Conservation (phyloP, 2,329 filamentous ascomycete species). For the Coniosporium tulheliwenetii region DNA sequence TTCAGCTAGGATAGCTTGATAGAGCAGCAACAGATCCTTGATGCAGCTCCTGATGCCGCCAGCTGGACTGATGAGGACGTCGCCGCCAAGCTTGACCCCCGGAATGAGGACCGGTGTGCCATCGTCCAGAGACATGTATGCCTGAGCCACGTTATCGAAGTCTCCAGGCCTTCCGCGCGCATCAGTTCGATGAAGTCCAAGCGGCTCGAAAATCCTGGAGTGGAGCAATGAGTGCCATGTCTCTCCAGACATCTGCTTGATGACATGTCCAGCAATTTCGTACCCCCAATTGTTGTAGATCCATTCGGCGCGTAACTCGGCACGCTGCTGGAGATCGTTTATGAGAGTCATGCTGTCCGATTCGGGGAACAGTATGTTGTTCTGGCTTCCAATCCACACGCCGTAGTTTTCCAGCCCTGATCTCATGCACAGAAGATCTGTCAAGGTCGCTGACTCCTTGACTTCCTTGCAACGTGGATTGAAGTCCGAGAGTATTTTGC, state of each 20-base stretch:
- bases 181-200: neutral
- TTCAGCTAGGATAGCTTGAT: constrained; percentile 7
- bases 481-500: neutral
- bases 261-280: constrained; percentile 1
- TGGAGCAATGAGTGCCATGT: neutral
- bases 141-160: constrained; percentile 8
- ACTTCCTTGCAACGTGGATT: neutral
- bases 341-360: neutral
- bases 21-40: constrained; percentile 11
- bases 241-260: neutral
- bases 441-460: neutral
- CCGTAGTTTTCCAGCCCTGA: neutral
- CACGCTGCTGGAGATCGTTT: neutral
- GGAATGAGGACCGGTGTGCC: constrained; percentile 4
- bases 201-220: neutral
- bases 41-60: constrained; percentile 8
- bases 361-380: neutral
- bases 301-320: neutral
- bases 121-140: constrained; percentile 6
- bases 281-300: constrained; percentile 3
- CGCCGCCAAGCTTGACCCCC: constrained; percentile 3
- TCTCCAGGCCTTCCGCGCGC: neutral
- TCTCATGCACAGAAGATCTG: constrained; percentile 1
- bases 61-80: constrained; percentile 5
- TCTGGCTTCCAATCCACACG: neutral